These are phyloP conservation scores for Grosmannia penicillata DNA, from an alignment of 2,329 filamentous ascomycete species.

Conservation along the genomic window DNA sequence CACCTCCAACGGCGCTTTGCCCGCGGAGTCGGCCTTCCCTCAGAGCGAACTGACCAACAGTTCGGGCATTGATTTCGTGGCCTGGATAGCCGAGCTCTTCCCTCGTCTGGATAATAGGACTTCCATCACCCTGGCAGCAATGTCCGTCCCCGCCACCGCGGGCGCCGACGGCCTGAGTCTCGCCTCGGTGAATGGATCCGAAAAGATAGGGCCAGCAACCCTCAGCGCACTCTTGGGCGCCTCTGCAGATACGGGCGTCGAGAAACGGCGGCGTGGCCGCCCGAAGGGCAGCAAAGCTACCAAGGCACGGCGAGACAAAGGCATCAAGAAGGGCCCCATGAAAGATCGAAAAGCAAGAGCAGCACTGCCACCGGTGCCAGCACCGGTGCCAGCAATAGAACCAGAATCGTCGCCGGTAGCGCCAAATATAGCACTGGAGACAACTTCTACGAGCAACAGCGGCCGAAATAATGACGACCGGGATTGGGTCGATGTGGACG, in stretches of 20 bases:
- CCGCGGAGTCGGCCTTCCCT: conserved; percentile 35
- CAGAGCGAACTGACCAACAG: conserved; percentile 41
- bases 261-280: conserved; percentile 34
- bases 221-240: background rate
- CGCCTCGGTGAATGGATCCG: too few relatives aligned
- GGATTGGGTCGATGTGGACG: conserved; percentile 31
- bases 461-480: conserved; percentile 14
- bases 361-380: conserved; percentile 2
- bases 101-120: conserved; percentile 21
- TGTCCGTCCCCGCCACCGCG: too few relatives aligned
- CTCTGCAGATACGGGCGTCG: background rate
- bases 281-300: conserved; percentile 41
- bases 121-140: background rate
- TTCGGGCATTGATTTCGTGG: conserved; percentile 40
- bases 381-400: background rate
- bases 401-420: background rate
- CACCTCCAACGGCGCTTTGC: conserved; percentile 37
- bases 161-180: too few relatives aligned
- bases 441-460: background rate
- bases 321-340: conserved; percentile 29
- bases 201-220: too few relatives aligned
- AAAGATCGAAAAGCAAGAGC: conserved; percentile 8
- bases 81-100: conserved; percentile 50
- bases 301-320: conserved; percentile 33
- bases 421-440: background rate